These are phyloP conservation scores for Mycena citricolor DNA, from an alignment of 1,284 basidiomycete genomes.

Conservation along the genomic window DNA sequence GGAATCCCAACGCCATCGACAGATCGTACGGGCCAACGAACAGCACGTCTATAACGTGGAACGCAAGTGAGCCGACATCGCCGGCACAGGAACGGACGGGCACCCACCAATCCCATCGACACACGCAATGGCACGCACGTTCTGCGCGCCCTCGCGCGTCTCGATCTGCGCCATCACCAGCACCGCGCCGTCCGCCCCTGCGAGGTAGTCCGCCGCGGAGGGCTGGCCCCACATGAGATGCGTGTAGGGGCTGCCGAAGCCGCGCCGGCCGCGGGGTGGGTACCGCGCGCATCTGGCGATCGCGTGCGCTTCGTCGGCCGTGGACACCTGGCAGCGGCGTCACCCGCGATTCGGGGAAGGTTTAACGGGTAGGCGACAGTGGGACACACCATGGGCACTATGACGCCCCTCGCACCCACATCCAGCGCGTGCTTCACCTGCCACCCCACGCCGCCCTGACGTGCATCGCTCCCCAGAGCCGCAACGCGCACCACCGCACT, in stretches of 20 bases:
- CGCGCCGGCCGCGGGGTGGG: slow-evolving; percentile 56
- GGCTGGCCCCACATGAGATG: slow-evolving; percentile 56
- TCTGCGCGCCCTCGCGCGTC: slow-evolving; percentile 57
- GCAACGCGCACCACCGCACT: slow-evolving; percentile 61
- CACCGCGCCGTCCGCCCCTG: slow-evolving; percentile 54
- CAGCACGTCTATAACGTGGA: slow-evolving; percentile 33
- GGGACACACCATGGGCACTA: slow-evolving; percentile 60
- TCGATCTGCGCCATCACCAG: slow-evolving; percentile 70
- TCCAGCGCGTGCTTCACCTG: slow-evolving; percentile 70
- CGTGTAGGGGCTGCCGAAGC: slow-evolving; percentile 62
- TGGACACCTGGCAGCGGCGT: slow-evolving; percentile 46
- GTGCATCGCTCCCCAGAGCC: slow-evolving; percentile 61
- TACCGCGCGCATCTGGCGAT: slow-evolving; percentile 56
- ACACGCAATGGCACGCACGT: slow-evolving; percentile 59
- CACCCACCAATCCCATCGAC: slow-evolving; percentile 62
- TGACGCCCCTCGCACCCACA: slow-evolving; percentile 58
- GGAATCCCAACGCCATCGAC: slow-evolving; percentile 57
- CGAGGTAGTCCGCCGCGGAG: slow-evolving; percentile 51
- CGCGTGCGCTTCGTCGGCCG: slow-evolving; percentile 53
- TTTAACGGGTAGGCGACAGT: background rate
- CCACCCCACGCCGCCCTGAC: slow-evolving; percentile 54
- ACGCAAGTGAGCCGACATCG: background rate
- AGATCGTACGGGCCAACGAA: slow-evolving; percentile 74
- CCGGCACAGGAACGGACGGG: background rate
- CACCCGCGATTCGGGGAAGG: background rate